A percentile compares a stretch with the other conserved stretches of the same genome.
Evolutionary conservation across 257 asterid species (phyloP).

Genomic region (Solanum virginianum): DNA sequence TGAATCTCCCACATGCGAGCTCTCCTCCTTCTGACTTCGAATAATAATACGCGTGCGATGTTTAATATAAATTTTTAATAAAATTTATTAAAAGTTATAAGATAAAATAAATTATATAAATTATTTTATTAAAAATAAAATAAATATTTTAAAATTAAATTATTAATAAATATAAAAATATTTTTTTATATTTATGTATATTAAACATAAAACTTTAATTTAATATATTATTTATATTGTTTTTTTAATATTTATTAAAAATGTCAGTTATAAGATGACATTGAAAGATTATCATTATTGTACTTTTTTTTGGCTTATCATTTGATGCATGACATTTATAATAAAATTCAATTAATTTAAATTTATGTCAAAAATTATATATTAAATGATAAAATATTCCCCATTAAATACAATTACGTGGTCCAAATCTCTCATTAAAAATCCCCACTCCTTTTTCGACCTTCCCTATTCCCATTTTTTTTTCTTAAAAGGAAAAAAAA

Average conservation of each 20-base stretch:
- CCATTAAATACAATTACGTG: not conserved
- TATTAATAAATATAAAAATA: too few species aligned
- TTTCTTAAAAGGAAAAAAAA: not conserved
- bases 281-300: not conserved
- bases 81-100: too few species aligned
- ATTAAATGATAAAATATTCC: not conserved
- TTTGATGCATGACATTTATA: not conserved
- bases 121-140: too few species aligned
- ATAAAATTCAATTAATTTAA: not conserved
- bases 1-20: slow-evolving; percentile 28
- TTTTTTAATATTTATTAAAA: too few species aligned
- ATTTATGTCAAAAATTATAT: not conserved
- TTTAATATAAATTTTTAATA: too few species aligned
- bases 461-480: not conserved
- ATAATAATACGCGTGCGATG: too few species aligned
- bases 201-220: too few species aligned
- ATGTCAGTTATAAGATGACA: not conserved
- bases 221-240: too few species aligned
- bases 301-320: not conserved
- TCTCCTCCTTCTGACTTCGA: not conserved
- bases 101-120: too few species aligned
- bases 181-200: too few species aligned
- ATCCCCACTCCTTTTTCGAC: not conserved
- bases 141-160: too few species aligned
- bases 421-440: not conserved